Conservation (phyloP, 306 rosid species). For the Acacia confusa region DNA sequence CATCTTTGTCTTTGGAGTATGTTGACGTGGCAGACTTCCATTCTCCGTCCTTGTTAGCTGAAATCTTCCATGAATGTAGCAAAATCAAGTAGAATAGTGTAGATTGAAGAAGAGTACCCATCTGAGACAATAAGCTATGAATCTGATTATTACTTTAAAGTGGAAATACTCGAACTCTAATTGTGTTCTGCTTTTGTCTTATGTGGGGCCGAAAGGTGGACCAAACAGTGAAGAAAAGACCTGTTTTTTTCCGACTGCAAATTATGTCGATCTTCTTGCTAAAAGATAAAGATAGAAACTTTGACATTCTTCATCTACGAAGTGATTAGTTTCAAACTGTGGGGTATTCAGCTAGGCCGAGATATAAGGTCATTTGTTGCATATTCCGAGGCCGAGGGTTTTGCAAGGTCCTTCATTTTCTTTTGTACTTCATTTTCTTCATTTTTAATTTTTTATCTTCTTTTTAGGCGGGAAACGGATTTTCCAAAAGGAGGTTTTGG, state of each 20-base stretch:
- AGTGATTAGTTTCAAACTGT: conserved; percentile 47
- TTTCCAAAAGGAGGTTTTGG: conserved; percentile 33
- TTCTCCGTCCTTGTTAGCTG: conserved; percentile 47
- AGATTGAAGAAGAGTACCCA: conserved; percentile 70
- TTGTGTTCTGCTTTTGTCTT: conserved; percentile 13
- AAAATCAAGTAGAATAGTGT: conserved; percentile 56
- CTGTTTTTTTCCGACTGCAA: conserved; percentile 26
- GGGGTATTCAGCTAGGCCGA: conserved; percentile 55
- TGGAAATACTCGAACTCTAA: conserved; percentile 21
- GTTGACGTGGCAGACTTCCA: conserved; percentile 97
- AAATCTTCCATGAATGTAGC: conserved; percentile 38
- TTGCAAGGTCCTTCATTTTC: conserved; percentile 25
- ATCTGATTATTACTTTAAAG: conserved; percentile 34
- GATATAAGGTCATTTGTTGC: conserved; percentile 41
- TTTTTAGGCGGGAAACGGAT: conserved; percentile 47
- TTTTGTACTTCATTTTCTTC: background rate
- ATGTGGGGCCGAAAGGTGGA: conserved; percentile 33
- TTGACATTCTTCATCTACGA: conserved; percentile 35
- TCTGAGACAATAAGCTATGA: conserved; percentile 40
- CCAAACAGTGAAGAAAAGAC: conserved; percentile 35
- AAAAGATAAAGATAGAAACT: conserved; percentile 33
- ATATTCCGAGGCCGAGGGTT: conserved; percentile 27
- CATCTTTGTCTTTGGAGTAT: conserved; percentile 68
- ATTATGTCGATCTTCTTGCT: conserved; percentile 39
- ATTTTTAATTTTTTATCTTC: conserved; percentile 42